phyloP scores from a whole-genome alignment of 2,329 filamentous ascomycete genomes.

The Xenoacremonium recifei region DNA sequence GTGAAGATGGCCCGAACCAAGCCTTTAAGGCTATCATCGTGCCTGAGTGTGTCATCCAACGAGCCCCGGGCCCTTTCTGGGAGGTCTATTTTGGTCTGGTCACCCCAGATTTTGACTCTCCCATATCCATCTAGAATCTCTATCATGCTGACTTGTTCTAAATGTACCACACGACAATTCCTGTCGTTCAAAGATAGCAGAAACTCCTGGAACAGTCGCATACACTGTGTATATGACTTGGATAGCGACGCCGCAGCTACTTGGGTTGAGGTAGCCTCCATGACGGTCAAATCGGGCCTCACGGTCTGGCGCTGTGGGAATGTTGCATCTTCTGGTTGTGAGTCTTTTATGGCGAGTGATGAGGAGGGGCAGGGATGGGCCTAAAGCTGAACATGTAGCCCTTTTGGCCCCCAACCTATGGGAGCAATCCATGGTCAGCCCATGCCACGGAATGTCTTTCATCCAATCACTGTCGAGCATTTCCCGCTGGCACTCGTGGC shows the following conservation, averaged over 20 bases:
- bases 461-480: no score
- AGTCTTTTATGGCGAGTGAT: no score
- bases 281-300: not conserved
- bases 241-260: not conserved
- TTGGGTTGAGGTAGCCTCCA: not conserved
- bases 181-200: not conserved
- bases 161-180: not conserved
- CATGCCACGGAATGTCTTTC: no score
- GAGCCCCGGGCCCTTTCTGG: conserved; percentile 3
- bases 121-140: conserved; percentile 6
- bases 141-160: conserved; percentile 1
- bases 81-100: conserved; percentile 2
- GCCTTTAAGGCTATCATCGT: conserved; percentile 3
- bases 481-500: no score
- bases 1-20: not conserved
- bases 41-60: conserved; percentile 2
- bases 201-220: not conserved
- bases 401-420: no score
- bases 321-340: no score
- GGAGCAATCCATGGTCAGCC: no score
- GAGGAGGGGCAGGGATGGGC: no score
- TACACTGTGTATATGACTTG: not conserved
- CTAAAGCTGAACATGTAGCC: no score
- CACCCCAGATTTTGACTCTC: conserved; percentile 5
- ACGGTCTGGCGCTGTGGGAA: no score